A percentile compares a stretch with the other conserved stretches of the same genome.
Evolutionary conservation across 2,329 filamentous ascomycete genomes (phyloP).

Genomic region (Sordariomycetes sp.): DNA sequence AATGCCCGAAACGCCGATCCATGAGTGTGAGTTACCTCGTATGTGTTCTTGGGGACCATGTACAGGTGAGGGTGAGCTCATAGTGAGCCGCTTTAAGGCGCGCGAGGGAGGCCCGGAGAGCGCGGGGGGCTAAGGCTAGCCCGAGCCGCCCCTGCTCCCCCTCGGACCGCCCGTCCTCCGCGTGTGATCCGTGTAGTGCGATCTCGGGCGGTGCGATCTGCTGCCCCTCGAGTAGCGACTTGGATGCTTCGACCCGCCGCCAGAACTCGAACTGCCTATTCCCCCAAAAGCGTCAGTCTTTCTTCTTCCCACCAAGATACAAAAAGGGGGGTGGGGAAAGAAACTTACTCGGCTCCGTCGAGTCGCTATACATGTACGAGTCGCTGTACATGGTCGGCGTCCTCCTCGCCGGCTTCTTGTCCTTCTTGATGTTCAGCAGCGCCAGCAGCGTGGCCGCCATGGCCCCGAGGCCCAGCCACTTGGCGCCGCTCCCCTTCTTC

Average conservation of each 20-base stretch:
- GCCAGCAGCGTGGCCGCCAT: conserved; percentile 39
- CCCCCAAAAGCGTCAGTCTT: background rate
- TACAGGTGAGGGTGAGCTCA: background rate
- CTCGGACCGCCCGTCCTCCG: conserved; percentile 1
- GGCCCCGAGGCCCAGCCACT: conserved; percentile 42
- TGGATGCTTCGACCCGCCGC: conserved; percentile 3
- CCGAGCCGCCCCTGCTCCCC: background rate
- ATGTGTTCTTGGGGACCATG: background rate
- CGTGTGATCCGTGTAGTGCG: conserved; percentile 7
- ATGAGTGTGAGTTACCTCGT: too few species aligned
- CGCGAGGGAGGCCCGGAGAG: background rate
- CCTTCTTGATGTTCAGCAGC: conserved; percentile 42
- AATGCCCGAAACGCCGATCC: background rate
- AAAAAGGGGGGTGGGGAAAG: conserved; percentile 1
- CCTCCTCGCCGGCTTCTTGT: conserved; percentile 33
- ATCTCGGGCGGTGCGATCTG: conserved; percentile 3
- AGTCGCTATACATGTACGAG: conserved; percentile 35
- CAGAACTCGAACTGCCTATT: conserved; percentile 13
- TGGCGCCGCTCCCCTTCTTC: conserved; percentile 37
- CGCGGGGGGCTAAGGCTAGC: background rate
- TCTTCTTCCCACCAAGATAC: conserved; percentile 4
- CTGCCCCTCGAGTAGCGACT: background rate
- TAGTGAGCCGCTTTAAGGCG: background rate
- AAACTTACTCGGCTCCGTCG: conserved; percentile 37
- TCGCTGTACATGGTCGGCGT: conserved; percentile 37